A percentile compares a stretch with the other conserved stretches of the same genome.
These are phyloP conservation scores for Chlamydomonas incerta DNA, from an alignment of 139 green algal genomes.

Conservation along the genomic window DNA sequence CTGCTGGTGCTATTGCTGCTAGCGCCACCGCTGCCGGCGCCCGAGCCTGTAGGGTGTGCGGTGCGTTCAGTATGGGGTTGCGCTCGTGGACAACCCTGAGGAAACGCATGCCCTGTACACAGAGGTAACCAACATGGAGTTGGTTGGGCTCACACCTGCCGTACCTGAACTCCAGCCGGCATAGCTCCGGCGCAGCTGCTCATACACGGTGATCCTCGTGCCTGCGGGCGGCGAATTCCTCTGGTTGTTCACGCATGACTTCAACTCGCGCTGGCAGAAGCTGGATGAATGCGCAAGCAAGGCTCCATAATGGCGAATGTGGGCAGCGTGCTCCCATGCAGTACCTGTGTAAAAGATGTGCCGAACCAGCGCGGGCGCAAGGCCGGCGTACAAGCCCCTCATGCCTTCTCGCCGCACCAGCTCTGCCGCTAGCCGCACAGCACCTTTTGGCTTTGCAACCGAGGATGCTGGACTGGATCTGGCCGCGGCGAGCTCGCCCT, in stretches of 20 bases:
- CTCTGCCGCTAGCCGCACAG: slow-evolving; percentile 23
- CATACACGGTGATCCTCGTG: slow-evolving; percentile 70
- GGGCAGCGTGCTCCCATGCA: too few relatives aligned
- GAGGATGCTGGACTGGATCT: too few relatives aligned
- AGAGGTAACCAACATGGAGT: not conserved
- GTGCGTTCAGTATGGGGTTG: too few relatives aligned
- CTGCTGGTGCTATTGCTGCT: not conserved
- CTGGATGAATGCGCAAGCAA: too few relatives aligned
- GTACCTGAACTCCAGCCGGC: not conserved
- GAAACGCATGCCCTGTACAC: too few relatives aligned
- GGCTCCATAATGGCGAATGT: too few relatives aligned
- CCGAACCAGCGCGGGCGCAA: slow-evolving; percentile 63
- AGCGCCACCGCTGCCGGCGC: not conserved
- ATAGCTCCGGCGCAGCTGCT: slow-evolving; percentile 49
- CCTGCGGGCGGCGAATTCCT: too few relatives aligned
- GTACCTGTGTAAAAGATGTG: slow-evolving; percentile 72
- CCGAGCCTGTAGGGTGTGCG: not conserved
- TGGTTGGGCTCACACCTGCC: not conserved
- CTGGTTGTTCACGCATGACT: too few relatives aligned
- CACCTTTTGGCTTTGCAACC: slow-evolving; percentile 2
- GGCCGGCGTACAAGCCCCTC: slow-evolving; percentile 62
- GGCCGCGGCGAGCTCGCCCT: not conserved
- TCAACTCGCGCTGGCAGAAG: too few relatives aligned
- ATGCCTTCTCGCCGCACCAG: slow-evolving; percentile 56
- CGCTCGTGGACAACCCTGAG: too few relatives aligned